A percentile compares a stretch with the other conserved stretches of the same genome.
phyloP scores from a whole-genome alignment of 2,329 filamentous ascomycete genomes.

The Aspergillus sclerotialis region DNA sequence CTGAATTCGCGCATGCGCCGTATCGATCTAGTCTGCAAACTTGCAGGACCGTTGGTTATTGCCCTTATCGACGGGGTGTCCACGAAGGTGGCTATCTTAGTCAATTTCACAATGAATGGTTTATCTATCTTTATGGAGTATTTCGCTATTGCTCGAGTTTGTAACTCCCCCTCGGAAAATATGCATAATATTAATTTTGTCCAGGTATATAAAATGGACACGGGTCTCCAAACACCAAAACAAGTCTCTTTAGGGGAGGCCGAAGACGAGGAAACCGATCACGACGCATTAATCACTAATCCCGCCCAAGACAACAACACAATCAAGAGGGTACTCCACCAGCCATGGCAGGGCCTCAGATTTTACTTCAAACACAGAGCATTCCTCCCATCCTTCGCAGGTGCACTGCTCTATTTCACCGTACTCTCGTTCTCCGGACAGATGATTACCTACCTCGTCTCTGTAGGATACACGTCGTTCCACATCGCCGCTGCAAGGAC shows the following conservation, averaged over 20 bases:
- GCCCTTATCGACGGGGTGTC: conserved; percentile 38
- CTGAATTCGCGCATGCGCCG: conserved; percentile 47
- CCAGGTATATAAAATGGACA: conserved; percentile 1
- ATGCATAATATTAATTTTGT: too few relatives aligned
- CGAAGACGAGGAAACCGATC: too few relatives aligned
- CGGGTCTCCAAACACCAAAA: conserved; percentile 3
- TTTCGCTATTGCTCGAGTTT: conserved; percentile 23
- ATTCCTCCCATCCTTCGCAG: conserved; percentile 37
- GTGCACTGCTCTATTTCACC: conserved; percentile 44
- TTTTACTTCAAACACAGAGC: conserved; percentile 8
- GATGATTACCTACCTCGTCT: conserved; percentile 47
- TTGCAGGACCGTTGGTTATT: conserved; percentile 45
- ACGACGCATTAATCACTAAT: too few relatives aligned
- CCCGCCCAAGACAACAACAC: too few relatives aligned
- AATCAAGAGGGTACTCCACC: too few relatives aligned
- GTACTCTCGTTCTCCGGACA: conserved; percentile 46
- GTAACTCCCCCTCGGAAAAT: too few relatives aligned
- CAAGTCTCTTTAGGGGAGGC: too few relatives aligned
- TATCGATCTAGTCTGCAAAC: conserved; percentile 50
- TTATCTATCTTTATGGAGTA: conserved; percentile 27
- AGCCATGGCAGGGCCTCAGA: too few relatives aligned
- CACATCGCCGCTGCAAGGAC: conserved; percentile 19
- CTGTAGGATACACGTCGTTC: conserved; percentile 26
- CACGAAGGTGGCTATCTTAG: conserved; percentile 36
- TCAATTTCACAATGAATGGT: conserved; percentile 39